These are phyloP conservation scores for Kwoniella sp. DNA, from an alignment of 768 basidiomycete genomes.

Conservation along the genomic window DNA sequence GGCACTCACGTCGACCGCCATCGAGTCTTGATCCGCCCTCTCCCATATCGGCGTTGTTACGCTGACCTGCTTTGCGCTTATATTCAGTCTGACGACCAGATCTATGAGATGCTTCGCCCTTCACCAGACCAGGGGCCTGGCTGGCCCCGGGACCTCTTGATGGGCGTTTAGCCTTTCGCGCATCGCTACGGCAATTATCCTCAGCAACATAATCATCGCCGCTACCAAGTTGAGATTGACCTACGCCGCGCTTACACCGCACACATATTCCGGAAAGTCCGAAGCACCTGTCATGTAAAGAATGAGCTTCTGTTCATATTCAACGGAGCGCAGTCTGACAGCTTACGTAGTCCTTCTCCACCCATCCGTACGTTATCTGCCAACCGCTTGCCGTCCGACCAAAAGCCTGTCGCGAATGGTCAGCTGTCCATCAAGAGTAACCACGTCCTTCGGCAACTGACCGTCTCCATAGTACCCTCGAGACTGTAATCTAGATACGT, in stretches of 20 bases:
- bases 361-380: conserved; percentile 44
- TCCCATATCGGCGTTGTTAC: conserved; percentile 48
- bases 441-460: conserved; percentile 13
- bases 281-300: conserved; percentile 21
- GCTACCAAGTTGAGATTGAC: conserved; percentile 6
- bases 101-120: conserved; percentile 44
- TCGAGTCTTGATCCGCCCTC: conserved; percentile 34
- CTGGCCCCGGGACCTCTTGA: conserved; percentile 29
- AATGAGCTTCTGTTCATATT: not conserved
- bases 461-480: conserved; percentile 54
- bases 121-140: conserved; percentile 31
- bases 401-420: conserved; percentile 40
- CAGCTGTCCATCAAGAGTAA: not conserved
- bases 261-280: conserved; percentile 55
- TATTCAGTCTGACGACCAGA: conserved; percentile 55
- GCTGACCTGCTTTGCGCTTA: conserved; percentile 42
- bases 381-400: conserved; percentile 51
- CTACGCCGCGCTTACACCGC: conserved; percentile 46
- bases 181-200: conserved; percentile 25
- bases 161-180: conserved; percentile 36
- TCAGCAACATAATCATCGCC: too few relatives aligned
- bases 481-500: conserved; percentile 43
- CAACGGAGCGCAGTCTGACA: too few relatives aligned
- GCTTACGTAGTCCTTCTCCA: conserved; percentile 42
- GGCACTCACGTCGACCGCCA: conserved; percentile 40